phyloP scores from a whole-genome alignment of 306 rosid species.

The Inga leiocalycina region DNA sequence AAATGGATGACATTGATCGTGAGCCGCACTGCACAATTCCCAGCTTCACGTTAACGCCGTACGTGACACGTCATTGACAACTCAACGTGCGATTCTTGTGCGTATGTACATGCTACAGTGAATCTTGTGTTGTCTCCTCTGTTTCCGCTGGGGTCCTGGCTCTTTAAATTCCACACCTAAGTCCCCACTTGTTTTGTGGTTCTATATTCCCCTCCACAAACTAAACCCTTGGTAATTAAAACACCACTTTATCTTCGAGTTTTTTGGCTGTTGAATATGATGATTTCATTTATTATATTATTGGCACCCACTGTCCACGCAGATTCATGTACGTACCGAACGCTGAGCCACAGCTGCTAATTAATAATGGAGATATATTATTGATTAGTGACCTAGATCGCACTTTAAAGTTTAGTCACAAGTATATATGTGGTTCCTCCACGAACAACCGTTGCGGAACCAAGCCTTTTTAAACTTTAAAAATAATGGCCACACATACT shows the following conservation, averaged over 20 bases:
- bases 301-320: not conserved
- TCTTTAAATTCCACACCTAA: not conserved
- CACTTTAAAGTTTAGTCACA: not conserved
- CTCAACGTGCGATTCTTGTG: not conserved
- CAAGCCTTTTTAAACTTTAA: not conserved
- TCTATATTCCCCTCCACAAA: too few relatives aligned
- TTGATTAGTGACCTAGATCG: not conserved
- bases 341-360: not conserved
- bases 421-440: not conserved
- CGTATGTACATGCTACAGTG: too few relatives aligned
- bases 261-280: too few relatives aligned
- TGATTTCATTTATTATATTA: too few relatives aligned
- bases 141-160: not conserved
- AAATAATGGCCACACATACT: not conserved
- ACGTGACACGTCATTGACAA: constrained; percentile 5
- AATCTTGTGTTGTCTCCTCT: not conserved
- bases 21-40: not conserved
- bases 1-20: not conserved
- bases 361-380: not conserved
- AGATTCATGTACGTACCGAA: not conserved
- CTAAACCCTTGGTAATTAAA: too few relatives aligned
- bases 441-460: too few relatives aligned
- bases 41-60: constrained; percentile 24
- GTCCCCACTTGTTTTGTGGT: too few relatives aligned
- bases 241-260: too few relatives aligned